phyloP scores from a whole-genome alignment of 2,329 filamentous ascomycete species.

The Purpureocillium takamizusanense region DNA sequence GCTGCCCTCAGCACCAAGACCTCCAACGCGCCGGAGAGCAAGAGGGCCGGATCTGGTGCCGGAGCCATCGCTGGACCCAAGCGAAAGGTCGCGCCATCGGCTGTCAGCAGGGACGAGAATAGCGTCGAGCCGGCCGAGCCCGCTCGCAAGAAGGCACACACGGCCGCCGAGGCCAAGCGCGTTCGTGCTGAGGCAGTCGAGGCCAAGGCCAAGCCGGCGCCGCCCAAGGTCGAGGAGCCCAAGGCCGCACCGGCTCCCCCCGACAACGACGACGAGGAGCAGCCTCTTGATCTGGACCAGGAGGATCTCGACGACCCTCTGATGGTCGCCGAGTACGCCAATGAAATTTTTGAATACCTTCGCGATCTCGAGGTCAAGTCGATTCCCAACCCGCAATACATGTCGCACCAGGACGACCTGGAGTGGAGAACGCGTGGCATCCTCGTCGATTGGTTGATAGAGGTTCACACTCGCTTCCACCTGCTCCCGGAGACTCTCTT shows the following conservation, averaged over 20 bases:
- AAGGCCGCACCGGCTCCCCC: conserved; percentile 4
- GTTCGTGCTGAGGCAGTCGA: conserved; percentile 17
- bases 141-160: conserved; percentile 54
- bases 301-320: conserved; percentile 90
- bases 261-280: conserved; percentile 22
- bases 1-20: conserved; percentile 59
- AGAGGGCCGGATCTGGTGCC: conserved; percentile 65
- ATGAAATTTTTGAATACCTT: conserved; percentile 95
- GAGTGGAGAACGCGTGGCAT: conserved; percentile 99
- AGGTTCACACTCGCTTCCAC: conserved; percentile 95
- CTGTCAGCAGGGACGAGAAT: conserved; percentile 46
- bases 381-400: conserved; percentile 86
- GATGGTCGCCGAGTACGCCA: conserved; percentile 96
- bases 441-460: conserved; percentile 94
- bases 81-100: conserved; percentile 53
- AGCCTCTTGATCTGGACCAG: conserved; percentile 60
- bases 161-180: conserved; percentile 42
- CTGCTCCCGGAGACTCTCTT: conserved; percentile 94
- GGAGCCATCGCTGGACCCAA: conserved; percentile 59
- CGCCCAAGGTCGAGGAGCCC: conserved; percentile 14
- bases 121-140: conserved; percentile 58
- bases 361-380: conserved; percentile 72
- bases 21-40: conserved; percentile 58
- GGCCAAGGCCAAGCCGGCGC: conserved; percentile 10
- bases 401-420: conserved; percentile 86